Evolutionary conservation across 179 eudicot species (phyloP).

Genomic region (Sideroxylon spinosum): DNA sequence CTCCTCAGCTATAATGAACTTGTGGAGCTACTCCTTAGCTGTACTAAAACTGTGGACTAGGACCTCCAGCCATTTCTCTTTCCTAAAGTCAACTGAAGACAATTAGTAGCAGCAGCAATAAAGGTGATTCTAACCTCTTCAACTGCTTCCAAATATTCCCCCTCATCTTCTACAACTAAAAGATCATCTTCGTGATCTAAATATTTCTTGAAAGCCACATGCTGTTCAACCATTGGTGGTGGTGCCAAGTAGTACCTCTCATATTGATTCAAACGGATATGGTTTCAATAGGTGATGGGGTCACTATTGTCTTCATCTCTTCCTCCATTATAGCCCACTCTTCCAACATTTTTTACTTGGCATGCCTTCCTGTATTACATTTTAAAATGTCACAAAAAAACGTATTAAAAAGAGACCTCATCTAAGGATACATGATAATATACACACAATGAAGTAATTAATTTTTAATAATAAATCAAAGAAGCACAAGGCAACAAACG

Average conservation of each 20-base stretch:
- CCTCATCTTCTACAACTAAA: not conserved
- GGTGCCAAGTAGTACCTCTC: slow-evolving; percentile 20
- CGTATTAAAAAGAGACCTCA: too few species aligned
- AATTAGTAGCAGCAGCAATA: not conserved
- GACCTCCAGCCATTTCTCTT: slow-evolving; percentile 40
- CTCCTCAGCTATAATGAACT: slow-evolving; percentile 52
- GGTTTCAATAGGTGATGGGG: slow-evolving; percentile 27
- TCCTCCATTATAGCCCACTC: slow-evolving; percentile 68
- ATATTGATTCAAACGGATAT: slow-evolving; percentile 19
- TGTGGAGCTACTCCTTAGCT: too few species aligned
- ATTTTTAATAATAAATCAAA: too few species aligned
- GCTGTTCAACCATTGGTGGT: slow-evolving; percentile 1
- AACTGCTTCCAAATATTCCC: not conserved
- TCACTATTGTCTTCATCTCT: slow-evolving; percentile 22
- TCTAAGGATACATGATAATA: too few species aligned
- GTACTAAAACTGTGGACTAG: slow-evolving; percentile 38
- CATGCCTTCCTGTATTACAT: slow-evolving; percentile 66
- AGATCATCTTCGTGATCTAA: slow-evolving; percentile 25
- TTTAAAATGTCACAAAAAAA: not conserved
- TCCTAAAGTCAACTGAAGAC: slow-evolving; percentile 33
- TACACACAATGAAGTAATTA: too few species aligned
- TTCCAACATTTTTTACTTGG: slow-evolving; percentile 58
- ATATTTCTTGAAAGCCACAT: slow-evolving; percentile 21
- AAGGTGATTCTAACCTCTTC: not conserved
- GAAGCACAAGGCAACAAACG: too few species aligned